phyloP scores from a whole-genome alignment of 331 rosid species.

The Acacia pycnantha region DNA sequence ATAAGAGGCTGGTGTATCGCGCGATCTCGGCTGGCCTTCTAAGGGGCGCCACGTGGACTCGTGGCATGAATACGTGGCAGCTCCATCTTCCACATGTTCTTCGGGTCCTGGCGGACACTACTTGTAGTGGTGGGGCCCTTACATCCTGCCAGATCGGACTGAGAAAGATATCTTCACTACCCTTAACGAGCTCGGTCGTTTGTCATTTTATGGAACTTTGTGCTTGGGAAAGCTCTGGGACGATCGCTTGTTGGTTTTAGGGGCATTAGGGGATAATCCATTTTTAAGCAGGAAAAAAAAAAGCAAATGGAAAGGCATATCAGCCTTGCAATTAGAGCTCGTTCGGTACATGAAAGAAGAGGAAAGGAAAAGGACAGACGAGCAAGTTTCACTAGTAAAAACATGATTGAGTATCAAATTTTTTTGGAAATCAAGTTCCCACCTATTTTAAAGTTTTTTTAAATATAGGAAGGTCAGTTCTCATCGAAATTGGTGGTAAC shows the following conservation, averaged over 20 bases:
- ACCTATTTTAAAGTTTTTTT: no score
- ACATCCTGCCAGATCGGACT: conserved; percentile 26
- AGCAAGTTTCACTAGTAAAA: no score
- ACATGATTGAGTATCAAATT: no score
- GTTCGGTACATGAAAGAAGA: no score
- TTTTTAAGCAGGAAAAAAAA: neutral
- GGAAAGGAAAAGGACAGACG: no score
- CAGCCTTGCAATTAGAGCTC: neutral
- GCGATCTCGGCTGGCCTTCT: conserved; percentile 83
- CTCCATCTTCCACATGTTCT: conserved; percentile 21
- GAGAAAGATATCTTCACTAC: conserved; percentile 27
- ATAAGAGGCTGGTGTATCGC: conserved; percentile 67
- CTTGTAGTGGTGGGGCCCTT: neutral
- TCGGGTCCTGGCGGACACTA: neutral
- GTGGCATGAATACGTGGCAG: conserved; percentile 43
- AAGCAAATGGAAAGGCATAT: neutral
- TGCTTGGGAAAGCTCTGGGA: neutral
- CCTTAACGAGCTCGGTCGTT: conserved; percentile 28
- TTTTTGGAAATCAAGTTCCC: no score
- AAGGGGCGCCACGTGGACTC: conserved; percentile 54
- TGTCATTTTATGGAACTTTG: conserved; percentile 16
- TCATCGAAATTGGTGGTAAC: no score
- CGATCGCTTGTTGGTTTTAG: neutral
- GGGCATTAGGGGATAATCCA: neutral
- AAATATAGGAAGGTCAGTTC: no score